phyloP scores from a whole-genome alignment of 768 basidiomycete species.

The Gyrodon lividus region DNA sequence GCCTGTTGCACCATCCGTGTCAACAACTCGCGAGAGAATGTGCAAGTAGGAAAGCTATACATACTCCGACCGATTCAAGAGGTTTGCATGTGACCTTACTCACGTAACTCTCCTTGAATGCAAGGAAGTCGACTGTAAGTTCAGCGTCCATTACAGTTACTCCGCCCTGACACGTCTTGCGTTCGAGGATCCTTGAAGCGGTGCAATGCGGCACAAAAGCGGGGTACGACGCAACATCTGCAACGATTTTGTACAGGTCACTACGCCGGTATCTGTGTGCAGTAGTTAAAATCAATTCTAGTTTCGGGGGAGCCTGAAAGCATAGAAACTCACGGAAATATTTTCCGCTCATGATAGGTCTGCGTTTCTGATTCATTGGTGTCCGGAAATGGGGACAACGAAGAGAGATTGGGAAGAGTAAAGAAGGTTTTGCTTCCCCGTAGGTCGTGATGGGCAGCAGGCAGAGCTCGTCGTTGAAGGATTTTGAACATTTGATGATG shows the following conservation, averaged over 20 bases:
- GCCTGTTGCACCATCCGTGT: constrained; percentile 46
- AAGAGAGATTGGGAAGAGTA: constrained; percentile 50
- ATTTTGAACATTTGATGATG: constrained; percentile 18
- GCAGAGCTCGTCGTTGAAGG: constrained; percentile 6
- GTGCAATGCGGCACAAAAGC: constrained; percentile 90
- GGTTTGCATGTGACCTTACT: constrained; percentile 83
- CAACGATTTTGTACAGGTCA: constrained; percentile 83
- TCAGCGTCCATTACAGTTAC: constrained; percentile 72
- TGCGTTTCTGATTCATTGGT: constrained; percentile 42
- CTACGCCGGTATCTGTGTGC: constrained; percentile 64
- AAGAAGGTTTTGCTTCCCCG: constrained; percentile 39
- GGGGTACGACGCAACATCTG: constrained; percentile 84
- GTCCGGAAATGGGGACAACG: constrained; percentile 39
- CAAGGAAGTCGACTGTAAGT: constrained; percentile 83
- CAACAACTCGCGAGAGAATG: constrained; percentile 2
- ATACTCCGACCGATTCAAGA: constrained; percentile 74
- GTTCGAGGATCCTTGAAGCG: constrained; percentile 58
- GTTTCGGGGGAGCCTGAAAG: constrained; percentile 1
- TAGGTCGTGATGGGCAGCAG: not conserved
- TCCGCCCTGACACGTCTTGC: constrained; percentile 28
- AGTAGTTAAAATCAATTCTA: constrained; percentile 12
- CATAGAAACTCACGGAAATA: constrained; percentile 71
- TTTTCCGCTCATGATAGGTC: constrained; percentile 78
- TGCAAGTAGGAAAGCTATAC: constrained; percentile 22
- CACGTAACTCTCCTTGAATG: constrained; percentile 83